phyloP scores from a whole-genome alignment of 1,284 basidiomycete genomes.

The Cryptococcus sp. region DNA sequence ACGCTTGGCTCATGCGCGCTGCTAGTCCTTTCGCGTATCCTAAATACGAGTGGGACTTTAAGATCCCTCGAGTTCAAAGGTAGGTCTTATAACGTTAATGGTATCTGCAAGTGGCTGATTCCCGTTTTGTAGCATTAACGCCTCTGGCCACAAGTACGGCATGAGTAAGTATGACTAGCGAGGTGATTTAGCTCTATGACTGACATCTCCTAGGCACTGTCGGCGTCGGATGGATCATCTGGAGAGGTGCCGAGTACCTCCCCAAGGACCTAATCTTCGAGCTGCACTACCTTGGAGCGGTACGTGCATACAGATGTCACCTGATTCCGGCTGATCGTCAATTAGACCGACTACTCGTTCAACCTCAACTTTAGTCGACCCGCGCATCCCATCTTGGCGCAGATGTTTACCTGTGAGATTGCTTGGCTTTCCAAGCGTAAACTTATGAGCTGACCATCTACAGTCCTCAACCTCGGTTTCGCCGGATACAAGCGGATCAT shows the following conservation, averaged over 20 bases:
- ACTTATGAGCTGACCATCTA: constrained; percentile 1
- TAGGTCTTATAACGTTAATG: constrained; percentile 4
- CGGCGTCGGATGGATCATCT: constrained; percentile 86
- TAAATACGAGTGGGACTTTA: constrained; percentile 81
- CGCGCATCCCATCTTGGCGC: constrained; percentile 77
- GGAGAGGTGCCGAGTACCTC: constrained; percentile 71
- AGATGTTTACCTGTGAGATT: constrained; percentile 75
- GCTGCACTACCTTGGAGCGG: constrained; percentile 67
- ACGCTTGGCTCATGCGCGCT: background rate
- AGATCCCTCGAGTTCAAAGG: constrained; percentile 74
- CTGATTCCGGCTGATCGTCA: background rate
- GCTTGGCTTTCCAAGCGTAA: background rate
- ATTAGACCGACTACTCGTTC: constrained; percentile 67
- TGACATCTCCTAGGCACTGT: constrained; percentile 56
- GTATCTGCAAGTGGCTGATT: constrained; percentile 16
- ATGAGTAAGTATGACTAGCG: constrained; percentile 49
- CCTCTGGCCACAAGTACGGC: constrained; percentile 88
- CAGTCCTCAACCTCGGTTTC: constrained; percentile 74
- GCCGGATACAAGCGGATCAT: constrained; percentile 73
- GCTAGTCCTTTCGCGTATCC: constrained; percentile 58
- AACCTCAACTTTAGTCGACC: constrained; percentile 92
- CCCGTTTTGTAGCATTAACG: constrained; percentile 49
- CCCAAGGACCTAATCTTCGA: constrained; percentile 92
- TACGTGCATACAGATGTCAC: constrained; percentile 7
- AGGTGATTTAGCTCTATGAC: background rate